Evolutionary conservation across 2,329 filamentous ascomycete genomes (phyloP), one percentile per base, ranked within the genome.

Genomic region (Nannizzia gypsea): DNA sequence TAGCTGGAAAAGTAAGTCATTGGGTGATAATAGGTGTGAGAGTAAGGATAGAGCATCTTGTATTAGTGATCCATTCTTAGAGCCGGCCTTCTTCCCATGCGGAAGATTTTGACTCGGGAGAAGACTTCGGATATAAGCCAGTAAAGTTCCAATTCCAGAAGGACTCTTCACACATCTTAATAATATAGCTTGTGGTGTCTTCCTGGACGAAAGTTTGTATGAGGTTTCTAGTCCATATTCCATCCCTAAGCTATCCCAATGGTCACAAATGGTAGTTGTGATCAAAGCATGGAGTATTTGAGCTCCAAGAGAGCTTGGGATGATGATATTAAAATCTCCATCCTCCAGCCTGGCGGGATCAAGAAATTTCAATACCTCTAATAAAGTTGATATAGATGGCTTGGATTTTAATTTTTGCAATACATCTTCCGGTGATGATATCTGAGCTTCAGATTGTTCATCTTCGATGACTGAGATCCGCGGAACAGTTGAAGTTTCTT

Each of bases 231-330:
- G 8, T n/a, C 74, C 75, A 60, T 81, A 79, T 28, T 65, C 61
- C 42, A 66, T 61, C 40, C 77, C 73, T 15, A 92, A 68, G 6
- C 83, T 67, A 2, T 78, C 69, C 92, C 93, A 97, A 72, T 92
- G 95, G 68, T 91, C 88, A 1, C 89, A 88, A 6, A 90, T 77
- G 26, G 88, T 90, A 34, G 85, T 82, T 15, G 81, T 85, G 61
- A 95, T 83, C 38, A 99, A 75, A 2, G 83, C 76, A 68, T 90
- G 85, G 58, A 92, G 78, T 34, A 96, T 82, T 66, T 90, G 88
- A 20, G 89, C 84, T 60, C 84, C 82, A 62, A 83, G 75, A 1
- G 91, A 85, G 34, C 81, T 81, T 2, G 89, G 85, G 2, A 77
- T 71, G 50, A 78, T 76, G 56, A 92, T 79, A 65, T 81, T 80